Evolutionary conservation across 768 basidiomycete genomes (phyloP).

Genomic region (Mycena albidolilacea): DNA sequence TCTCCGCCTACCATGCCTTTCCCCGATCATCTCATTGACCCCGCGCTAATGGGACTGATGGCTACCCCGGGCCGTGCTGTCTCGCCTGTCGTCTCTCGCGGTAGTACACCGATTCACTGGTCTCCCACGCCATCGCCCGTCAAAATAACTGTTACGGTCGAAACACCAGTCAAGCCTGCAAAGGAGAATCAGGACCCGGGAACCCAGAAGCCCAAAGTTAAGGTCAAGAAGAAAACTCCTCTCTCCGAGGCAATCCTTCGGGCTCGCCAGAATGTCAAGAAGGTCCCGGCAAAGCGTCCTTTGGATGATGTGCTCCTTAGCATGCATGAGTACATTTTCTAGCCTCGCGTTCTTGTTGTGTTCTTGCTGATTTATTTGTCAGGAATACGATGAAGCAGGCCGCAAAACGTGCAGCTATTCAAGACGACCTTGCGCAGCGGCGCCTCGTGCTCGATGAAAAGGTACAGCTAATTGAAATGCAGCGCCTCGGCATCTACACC

Average conservation of each 20-base stretch:
- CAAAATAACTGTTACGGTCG: neutral
- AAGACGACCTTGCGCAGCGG: conserved; percentile 7
- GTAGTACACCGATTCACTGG: neutral
- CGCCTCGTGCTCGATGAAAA: conserved; percentile 23
- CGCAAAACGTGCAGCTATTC: neutral
- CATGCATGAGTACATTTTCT: neutral
- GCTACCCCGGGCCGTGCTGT: neutral
- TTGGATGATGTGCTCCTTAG: conserved; percentile 6
- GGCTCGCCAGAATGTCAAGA: conserved; percentile 11
- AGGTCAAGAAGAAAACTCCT: neutral
- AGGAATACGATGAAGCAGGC: conserved; percentile 9
- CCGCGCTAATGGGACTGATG: neutral
- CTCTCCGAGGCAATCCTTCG: neutral
- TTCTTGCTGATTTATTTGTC: neutral
- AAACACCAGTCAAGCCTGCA: neutral
- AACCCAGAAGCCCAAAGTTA: neutral
- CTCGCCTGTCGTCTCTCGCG: neutral
- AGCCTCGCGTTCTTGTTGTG: neutral
- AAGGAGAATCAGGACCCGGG: conserved; percentile 6
- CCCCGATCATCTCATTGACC: conserved; percentile 19
- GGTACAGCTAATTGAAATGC: conserved; percentile 13
- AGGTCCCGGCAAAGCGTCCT: conserved; percentile 11
- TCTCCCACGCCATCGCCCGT: neutral
- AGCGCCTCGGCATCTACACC: conserved; percentile 7
- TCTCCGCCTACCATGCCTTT: neutral